These are phyloP conservation scores for Phylloporus scabripes DNA, from an alignment of 768 basidiomycete genomes.

Conservation along the genomic window DNA sequence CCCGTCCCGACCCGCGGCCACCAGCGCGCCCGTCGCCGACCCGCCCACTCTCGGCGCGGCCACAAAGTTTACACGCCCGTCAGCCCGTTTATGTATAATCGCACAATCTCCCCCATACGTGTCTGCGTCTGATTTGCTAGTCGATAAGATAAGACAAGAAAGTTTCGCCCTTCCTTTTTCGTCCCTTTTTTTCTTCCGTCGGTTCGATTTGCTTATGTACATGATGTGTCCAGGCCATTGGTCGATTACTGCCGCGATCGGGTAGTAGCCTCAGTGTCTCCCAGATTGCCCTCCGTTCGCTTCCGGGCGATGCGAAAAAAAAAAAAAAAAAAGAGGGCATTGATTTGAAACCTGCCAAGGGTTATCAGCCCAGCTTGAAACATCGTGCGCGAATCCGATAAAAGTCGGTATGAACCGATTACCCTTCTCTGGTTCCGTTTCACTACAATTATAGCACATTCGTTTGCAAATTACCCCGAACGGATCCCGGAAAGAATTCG, in stretches of 20 bases:
- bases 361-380: constrained; percentile 14
- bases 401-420: constrained; percentile 1
- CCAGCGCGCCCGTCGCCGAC: constrained; percentile 5
- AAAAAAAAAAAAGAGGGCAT: constrained; percentile 7
- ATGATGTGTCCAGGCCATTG: constrained; percentile 7
- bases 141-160: constrained; percentile 30
- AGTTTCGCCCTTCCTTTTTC: constrained; percentile 11
- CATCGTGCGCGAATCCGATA: constrained; percentile 8
- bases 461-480: constrained; percentile 20
- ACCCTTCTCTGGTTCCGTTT: constrained; percentile 8
- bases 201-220: constrained; percentile 7
- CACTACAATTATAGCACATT: neutral
- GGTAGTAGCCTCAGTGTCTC: constrained; percentile 2
- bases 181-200: constrained; percentile 9
- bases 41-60: constrained; percentile 8
- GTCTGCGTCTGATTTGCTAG: constrained; percentile 17
- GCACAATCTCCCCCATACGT: constrained; percentile 25
- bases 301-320: constrained; percentile 17
- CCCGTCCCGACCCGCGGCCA: constrained; percentile 19
- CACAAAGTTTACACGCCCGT: constrained; percentile 9
- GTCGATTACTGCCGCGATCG: constrained; percentile 11
- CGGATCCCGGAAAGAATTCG: neutral
- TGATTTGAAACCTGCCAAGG: constrained; percentile 13
- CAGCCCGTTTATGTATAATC: constrained; percentile 8
- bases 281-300: constrained; percentile 12